These are phyloP conservation scores for Polytrichum formosum DNA, from an alignment of 225 moss, liverwort and hornwort species.

Conservation along the genomic window DNA sequence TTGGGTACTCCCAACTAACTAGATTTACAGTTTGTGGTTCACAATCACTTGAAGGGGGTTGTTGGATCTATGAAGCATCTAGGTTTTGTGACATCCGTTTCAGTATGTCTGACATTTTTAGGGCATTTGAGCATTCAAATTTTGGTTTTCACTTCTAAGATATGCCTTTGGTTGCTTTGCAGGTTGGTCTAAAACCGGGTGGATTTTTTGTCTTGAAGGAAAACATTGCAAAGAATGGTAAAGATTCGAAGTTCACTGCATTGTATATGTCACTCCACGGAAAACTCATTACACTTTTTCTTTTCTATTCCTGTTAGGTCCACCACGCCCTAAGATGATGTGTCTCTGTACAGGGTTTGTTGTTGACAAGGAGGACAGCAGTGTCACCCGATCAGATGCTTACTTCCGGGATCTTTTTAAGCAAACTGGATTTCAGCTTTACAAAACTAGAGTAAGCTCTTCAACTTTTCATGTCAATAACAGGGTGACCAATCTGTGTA, in stretches of 20 bases:
- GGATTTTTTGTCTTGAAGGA: slow-evolving; percentile 93
- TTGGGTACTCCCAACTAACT: slow-evolving; percentile 41
- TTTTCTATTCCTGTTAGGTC: background rate
- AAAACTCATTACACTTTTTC: too few relatives aligned
- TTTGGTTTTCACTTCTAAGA: background rate
- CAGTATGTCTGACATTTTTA: background rate
- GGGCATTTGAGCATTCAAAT: background rate
- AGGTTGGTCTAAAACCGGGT: slow-evolving; percentile 80
- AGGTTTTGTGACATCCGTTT: too few relatives aligned
- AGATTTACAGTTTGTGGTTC: background rate
- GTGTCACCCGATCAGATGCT: slow-evolving; percentile 87
- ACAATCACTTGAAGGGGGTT: background rate
- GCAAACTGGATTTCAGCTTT: slow-evolving; percentile 67
- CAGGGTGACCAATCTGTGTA: background rate
- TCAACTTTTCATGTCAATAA: too few relatives aligned
- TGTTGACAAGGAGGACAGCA: slow-evolving; percentile 86
- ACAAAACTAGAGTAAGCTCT: slow-evolving; percentile 53
- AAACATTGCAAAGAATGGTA: slow-evolving; percentile 87
- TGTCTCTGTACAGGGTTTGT: slow-evolving; percentile 73
- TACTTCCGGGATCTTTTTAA: slow-evolving; percentile 86
- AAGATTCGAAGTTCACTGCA: slow-evolving; percentile 4
- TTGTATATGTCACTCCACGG: background rate
- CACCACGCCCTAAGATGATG: background rate
- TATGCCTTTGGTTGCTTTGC: slow-evolving; percentile 17
- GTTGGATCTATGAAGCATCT: too few relatives aligned